Base-by-base conservation (phyloP, 2,329 filamentous ascomycete species). In the Xylaria arbuscula region DNA sequence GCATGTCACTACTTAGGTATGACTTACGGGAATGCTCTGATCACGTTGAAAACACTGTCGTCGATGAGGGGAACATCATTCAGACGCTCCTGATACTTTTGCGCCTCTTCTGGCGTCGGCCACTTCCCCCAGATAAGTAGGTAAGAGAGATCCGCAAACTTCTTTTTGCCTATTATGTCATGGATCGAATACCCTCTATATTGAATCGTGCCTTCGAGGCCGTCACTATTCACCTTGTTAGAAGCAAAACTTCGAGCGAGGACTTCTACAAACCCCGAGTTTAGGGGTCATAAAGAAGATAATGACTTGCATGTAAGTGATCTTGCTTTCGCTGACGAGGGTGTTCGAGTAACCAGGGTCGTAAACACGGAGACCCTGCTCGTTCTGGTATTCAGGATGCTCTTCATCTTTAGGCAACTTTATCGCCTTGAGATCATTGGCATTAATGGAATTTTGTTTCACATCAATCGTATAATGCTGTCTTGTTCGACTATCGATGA, bases 311-410 rank as follows among this genome's bases (percentile, higher is more conserved):
- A 71, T 72, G 32, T 73, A 73, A 1, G 72, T 73, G 42, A 73
- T 68, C 7, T 67, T 70, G 61, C 70, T 70, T 55, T 73, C 72
- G 42, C 64, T 73, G 11, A 72, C 70, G 4, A 67, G 42, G 0
- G 72, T 73, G 57, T 73, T 73, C 0, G 64, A 67, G 36, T 60
- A 73, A 9, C 72, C 72, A 11, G 70, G 72, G 28, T 73, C 72
- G 42, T 53, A 70, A 11, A 72, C 62, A 10, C 71, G 66, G 10
- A 72, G 62, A 9, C 71, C 71, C 11, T 72, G 71, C 42, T 72
- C 69, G 40, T 62, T 70, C 24, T 71, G 69, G 57, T 70, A 68
- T n/a, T 67, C 69, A 4, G 67, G 69, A 51, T 72, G 64, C 40
- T 71, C 64, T 1, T 22, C 34, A 50, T 72, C 69, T 19, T 71